phyloP scores from a whole-genome alignment of 257 asterid species.

The Coffea canephora region DNA sequence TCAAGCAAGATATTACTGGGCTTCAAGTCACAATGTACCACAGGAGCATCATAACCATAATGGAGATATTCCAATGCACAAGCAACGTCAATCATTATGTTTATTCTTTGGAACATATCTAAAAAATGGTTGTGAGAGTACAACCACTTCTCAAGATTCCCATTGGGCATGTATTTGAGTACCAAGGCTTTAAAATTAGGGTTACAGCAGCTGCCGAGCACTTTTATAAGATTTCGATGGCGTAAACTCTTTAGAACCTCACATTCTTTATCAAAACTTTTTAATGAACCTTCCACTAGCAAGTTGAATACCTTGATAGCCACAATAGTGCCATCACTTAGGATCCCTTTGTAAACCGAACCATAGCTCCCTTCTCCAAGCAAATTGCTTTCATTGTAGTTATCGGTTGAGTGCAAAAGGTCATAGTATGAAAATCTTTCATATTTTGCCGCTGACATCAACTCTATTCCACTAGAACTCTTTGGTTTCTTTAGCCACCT shows the following conservation, averaged over 20 bases:
- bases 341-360: slow-evolving; percentile 25
- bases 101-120: slow-evolving; percentile 20
- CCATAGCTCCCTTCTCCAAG: slow-evolving; percentile 26
- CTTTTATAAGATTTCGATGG: slow-evolving; percentile 33
- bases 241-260: slow-evolving; percentile 32
- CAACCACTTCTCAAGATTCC: slow-evolving; percentile 36
- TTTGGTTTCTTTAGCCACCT: neutral
- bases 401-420: slow-evolving; percentile 16
- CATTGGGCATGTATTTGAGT: slow-evolving; percentile 37
- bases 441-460: neutral
- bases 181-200: slow-evolving; percentile 28
- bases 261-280: slow-evolving; percentile 29
- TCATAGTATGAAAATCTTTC: slow-evolving; percentile 16
- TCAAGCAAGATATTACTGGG: neutral
- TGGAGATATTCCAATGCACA: slow-evolving; percentile 33
- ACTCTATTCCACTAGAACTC: neutral
- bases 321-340: slow-evolving; percentile 1
- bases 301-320: slow-evolving; percentile 33
- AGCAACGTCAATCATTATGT: slow-evolving; percentile 38
- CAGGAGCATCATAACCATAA: slow-evolving; percentile 26
- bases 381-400: slow-evolving; percentile 13
- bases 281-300: slow-evolving; percentile 22
- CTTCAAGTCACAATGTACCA: slow-evolving; percentile 36
- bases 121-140: slow-evolving; percentile 16
- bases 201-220: slow-evolving; percentile 33